These are phyloP conservation scores for Pyrenopolyporus hunteri DNA, from an alignment of 495 filamentous ascomycete genomes.

Conservation along the genomic window DNA sequence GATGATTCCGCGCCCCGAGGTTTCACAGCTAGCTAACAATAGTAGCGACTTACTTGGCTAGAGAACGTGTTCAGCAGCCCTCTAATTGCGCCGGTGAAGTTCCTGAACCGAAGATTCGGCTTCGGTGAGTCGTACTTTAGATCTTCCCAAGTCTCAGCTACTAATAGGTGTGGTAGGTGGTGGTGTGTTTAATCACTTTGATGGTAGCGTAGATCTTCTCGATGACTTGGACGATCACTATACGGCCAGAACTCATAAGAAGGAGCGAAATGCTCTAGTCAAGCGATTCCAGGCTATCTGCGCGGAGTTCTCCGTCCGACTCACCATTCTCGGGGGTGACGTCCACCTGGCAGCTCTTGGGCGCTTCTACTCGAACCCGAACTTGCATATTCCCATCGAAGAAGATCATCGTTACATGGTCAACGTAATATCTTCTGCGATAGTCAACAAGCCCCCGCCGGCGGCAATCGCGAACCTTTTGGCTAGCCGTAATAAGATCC, in stretches of 20 bases:
- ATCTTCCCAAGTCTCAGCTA: background rate
- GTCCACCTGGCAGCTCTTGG: slow-evolving; percentile 93
- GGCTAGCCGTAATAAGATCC: slow-evolving; percentile 85
- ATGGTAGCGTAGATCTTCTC: slow-evolving; percentile 85
- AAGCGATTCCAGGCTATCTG: slow-evolving; percentile 75
- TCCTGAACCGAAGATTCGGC: slow-evolving; percentile 90
- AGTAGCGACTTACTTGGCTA: slow-evolving; percentile 82
- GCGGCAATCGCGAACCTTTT: slow-evolving; percentile 86
- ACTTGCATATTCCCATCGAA: slow-evolving; percentile 76
- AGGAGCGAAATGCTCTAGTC: slow-evolving; percentile 77
- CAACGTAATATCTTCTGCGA: slow-evolving; percentile 84
- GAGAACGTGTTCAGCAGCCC: slow-evolving; percentile 87
- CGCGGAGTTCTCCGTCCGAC: slow-evolving; percentile 72
- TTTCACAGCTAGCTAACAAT: slow-evolving; percentile 4
- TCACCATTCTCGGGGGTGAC: slow-evolving; percentile 89
- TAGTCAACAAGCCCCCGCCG: slow-evolving; percentile 94
- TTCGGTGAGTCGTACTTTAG: slow-evolving; percentile 48
- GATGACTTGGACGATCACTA: slow-evolving; percentile 97
- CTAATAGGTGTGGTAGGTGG: slow-evolving; percentile 55
- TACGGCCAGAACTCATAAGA: slow-evolving; percentile 89
- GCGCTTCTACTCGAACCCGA: slow-evolving; percentile 90
- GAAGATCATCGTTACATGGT: slow-evolving; percentile 94
- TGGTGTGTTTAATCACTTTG: slow-evolving; percentile 89
- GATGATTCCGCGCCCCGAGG: background rate
- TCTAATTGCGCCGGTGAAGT: slow-evolving; percentile 80